A percentile compares a stretch with the other conserved stretches of the same genome.
phyloP scores from a whole-genome alignment of 306 rosid species.

The Trifolium dubium region DNA sequence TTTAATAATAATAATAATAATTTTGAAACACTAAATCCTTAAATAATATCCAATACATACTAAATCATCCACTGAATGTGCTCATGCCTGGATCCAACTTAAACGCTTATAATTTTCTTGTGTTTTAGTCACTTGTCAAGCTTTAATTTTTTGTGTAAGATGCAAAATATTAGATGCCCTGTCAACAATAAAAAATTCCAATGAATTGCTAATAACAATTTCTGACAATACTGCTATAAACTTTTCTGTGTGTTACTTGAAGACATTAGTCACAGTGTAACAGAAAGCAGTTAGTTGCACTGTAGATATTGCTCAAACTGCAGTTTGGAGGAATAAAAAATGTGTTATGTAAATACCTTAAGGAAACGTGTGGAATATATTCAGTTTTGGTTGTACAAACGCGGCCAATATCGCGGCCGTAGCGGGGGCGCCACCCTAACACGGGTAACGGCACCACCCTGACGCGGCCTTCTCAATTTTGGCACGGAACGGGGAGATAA shows the following conservation, averaged over 20 bases:
- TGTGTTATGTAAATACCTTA: neutral
- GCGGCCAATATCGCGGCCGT: too few relatives aligned
- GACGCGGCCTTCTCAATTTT: too few relatives aligned
- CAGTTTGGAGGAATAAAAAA: neutral
- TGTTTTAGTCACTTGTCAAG: slow-evolving; percentile 22
- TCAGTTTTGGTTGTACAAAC: slow-evolving; percentile 8
- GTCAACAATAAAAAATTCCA: slow-evolving; percentile 13
- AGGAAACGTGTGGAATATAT: slow-evolving; percentile 22
- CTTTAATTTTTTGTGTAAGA: slow-evolving; percentile 15
- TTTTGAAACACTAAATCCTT: slow-evolving; percentile 10
- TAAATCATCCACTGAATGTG: slow-evolving; percentile 1
- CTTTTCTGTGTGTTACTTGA: slow-evolving; percentile 15
- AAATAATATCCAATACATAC: slow-evolving; percentile 1
- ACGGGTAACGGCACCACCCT: too few relatives aligned
- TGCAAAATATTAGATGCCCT: neutral
- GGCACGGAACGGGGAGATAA: too few relatives aligned
- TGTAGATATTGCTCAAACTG: slow-evolving; percentile 22
- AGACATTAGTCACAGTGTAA: slow-evolving; percentile 17
- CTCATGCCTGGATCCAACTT: slow-evolving; percentile 18
- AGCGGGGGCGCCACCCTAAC: too few relatives aligned
- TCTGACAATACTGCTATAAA: slow-evolving; percentile 27
- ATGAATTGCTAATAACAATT: slow-evolving; percentile 10
- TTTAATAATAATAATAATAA: neutral
- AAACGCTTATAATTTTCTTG: slow-evolving; percentile 12
- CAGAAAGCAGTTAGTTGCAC: slow-evolving; percentile 12